Evolutionary conservation across 1,284 basidiomycete genomes (phyloP).

Genomic region (Anthracocystis panici-leucophaei): DNA sequence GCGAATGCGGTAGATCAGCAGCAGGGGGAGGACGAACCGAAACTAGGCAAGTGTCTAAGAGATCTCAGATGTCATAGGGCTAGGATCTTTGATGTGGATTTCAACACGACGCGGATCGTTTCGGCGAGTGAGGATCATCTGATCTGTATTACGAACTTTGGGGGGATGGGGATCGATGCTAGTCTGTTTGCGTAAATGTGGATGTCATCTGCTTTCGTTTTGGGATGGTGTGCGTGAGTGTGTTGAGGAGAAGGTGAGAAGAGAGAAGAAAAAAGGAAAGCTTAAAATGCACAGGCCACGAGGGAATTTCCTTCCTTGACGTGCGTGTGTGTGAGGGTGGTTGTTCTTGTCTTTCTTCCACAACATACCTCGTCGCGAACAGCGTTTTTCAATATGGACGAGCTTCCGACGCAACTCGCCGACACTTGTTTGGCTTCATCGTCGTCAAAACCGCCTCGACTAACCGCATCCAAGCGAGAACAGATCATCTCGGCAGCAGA

Average conservation of each 20-base stretch:
- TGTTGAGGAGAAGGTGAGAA: too few relatives aligned
- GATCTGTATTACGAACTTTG: conserved; percentile 55
- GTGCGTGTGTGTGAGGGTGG: too few relatives aligned
- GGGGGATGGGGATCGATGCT: conserved; percentile 38
- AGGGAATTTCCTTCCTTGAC: neutral
- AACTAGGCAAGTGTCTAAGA: conserved; percentile 20
- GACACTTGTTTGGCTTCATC: neutral
- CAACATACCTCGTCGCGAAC: neutral
- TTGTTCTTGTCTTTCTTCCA: conserved; percentile 3
- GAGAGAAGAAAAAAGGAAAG: conserved; percentile 1
- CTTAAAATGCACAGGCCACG: neutral
- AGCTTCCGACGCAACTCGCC: neutral
- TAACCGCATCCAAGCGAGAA: conserved; percentile 6
- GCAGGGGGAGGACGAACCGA: neutral
- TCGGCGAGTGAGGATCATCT: conserved; percentile 54
- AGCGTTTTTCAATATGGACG: conserved; percentile 14
- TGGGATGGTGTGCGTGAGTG: too few relatives aligned
- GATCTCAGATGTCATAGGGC: conserved; percentile 35
- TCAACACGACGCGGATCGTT: conserved; percentile 53
- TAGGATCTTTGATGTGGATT: conserved; percentile 53
- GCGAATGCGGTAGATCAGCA: neutral
- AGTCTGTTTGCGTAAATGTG: conserved; percentile 37
- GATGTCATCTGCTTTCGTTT: too few relatives aligned
- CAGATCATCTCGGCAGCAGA: conserved; percentile 21
- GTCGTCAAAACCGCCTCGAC: neutral